Conservation (phyloP, 305 asterid species). For the Euphrasia arctica region DNA sequence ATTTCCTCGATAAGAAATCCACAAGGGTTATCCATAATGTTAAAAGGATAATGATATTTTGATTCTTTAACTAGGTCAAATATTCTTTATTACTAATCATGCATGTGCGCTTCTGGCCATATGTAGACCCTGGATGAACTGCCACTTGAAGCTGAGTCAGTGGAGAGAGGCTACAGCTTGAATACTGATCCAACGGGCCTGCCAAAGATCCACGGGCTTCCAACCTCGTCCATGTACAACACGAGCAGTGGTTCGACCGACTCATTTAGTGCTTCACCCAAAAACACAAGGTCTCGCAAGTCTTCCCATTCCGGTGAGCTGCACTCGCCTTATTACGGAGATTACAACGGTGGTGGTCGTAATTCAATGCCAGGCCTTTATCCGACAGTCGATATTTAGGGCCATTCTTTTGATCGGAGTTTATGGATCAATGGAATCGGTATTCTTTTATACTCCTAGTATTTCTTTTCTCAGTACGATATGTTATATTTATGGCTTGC, state of each 20-base stretch:
- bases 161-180: conserved; percentile 86
- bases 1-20: no score
- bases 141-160: conserved; percentile 88
- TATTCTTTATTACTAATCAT: background rate
- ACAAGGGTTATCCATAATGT: no score
- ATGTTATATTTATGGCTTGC: background rate
- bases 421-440: background rate
- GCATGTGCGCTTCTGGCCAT: background rate
- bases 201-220: conserved; percentile 90
- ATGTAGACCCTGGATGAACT: conserved; percentile 87
- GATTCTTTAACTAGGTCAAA: background rate
- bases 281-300: conserved; percentile 53
- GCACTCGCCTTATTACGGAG: conserved; percentile 53
- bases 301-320: conserved; percentile 72
- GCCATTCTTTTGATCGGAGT: background rate
- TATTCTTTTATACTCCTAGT: background rate
- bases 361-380: background rate
- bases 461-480: no score
- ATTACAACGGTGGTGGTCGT: conserved; percentile 67
- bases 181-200: conserved; percentile 76
- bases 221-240: conserved; percentile 63
- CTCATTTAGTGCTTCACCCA: conserved; percentile 57
- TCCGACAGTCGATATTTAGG: background rate
- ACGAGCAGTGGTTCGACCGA: conserved; percentile 51
- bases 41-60: background rate